A percentile compares a stretch with the other conserved stretches of the same genome.
These are phyloP conservation scores for Talaromyces amestolkiae DNA, from an alignment of 2,329 filamentous ascomycete species.

Conservation along the genomic window DNA sequence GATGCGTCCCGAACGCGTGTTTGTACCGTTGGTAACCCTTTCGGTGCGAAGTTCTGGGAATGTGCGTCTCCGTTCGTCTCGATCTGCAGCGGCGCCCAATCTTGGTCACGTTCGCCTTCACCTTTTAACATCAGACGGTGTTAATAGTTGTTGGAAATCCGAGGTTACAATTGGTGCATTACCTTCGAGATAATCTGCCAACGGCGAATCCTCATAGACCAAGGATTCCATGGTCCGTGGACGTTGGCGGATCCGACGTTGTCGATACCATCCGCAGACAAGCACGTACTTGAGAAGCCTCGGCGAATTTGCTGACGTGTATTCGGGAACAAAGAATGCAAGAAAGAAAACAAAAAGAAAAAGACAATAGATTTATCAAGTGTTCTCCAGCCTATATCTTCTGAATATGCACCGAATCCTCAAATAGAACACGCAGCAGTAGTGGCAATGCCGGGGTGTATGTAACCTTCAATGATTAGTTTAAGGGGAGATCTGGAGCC, in stretches of 20 bases:
- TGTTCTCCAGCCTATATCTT: neutral
- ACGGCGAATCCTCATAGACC: constrained; percentile 79
- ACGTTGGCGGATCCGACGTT: constrained; percentile 23
- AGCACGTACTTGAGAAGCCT: neutral
- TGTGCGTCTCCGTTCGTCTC: constrained; percentile 28
- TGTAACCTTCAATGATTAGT: neutral
- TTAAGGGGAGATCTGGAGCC: constrained; percentile 4
- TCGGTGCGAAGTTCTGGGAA: constrained; percentile 49
- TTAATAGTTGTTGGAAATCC: neutral
- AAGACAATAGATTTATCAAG: neutral
- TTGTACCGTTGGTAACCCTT: constrained; percentile 50
- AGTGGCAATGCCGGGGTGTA: constrained; percentile 1
- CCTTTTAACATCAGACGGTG: constrained; percentile 31
- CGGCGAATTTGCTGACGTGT: neutral
- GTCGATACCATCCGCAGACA: constrained; percentile 11
- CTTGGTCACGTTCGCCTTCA: constrained; percentile 45
- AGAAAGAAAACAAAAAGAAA: neutral
- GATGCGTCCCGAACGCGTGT: constrained; percentile 50
- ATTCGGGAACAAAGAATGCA: neutral
- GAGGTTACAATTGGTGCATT: constrained; percentile 19
- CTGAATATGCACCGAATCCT: neutral
- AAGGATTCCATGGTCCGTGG: constrained; percentile 72
- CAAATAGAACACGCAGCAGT: neutral
- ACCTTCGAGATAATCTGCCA: constrained; percentile 91
- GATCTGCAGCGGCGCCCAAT: constrained; percentile 36